These are phyloP conservation scores for Selaginella moellendorffii DNA, from an alignment of 75 land plant genomes.

Conservation along the genomic window DNA sequence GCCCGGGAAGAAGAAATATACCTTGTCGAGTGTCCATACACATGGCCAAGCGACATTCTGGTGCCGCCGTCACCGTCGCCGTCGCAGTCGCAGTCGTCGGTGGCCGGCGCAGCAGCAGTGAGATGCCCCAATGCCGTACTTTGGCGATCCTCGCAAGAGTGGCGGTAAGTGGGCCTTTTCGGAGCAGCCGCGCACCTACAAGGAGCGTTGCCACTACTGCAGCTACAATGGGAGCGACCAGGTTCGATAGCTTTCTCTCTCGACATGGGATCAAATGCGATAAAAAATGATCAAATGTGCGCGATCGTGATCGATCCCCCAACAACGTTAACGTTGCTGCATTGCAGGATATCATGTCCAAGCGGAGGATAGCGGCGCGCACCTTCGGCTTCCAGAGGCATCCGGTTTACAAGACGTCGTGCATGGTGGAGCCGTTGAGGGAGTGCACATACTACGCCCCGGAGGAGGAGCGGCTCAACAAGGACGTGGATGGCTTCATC, in stretches of 20 bases:
- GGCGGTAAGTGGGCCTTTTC: neutral
- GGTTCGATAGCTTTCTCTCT: no score
- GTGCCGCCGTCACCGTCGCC: no score
- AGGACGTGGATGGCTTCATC: neutral
- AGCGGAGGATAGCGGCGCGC: neutral
- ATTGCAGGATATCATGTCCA: neutral
- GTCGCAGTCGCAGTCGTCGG: no score
- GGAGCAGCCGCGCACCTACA: neutral
- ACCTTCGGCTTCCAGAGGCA: neutral
- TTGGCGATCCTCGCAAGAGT: constrained; percentile 1
- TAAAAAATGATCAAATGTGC: neutral
- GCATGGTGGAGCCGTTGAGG: neutral
- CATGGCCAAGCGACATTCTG: neutral
- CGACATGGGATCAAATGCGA: no score
- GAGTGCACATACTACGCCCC: neutral
- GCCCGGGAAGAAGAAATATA: no score
- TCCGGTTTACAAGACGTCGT: neutral
- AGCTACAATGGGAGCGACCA: neutral
- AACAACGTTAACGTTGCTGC: neutral
- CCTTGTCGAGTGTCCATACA: no score
- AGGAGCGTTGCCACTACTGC: neutral
- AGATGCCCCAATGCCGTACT: no score
- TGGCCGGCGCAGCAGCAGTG: no score
- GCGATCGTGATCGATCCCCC: neutral
- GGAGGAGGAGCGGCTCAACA: neutral